Conservation (phyloP, 208 protist species). For the Giardia muris region DNA sequence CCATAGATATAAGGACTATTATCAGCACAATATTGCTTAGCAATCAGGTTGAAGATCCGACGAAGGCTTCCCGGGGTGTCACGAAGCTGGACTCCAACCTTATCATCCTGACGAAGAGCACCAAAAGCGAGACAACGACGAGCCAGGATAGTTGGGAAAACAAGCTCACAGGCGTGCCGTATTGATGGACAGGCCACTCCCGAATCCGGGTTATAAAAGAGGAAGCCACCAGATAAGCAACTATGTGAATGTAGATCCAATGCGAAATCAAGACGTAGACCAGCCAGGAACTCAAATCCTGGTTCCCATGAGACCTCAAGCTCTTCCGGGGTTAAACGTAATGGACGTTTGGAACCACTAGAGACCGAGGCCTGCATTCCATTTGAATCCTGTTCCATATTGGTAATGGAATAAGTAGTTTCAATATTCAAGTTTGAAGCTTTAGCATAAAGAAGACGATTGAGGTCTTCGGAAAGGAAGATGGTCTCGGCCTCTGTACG, state of each 20-base stretch:
- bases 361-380: neutral
- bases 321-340: neutral
- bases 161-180: neutral
- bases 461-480: neutral
- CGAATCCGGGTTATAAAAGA: constrained; percentile 18
- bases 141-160: constrained; percentile 1
- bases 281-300: neutral
- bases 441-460: neutral
- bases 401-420: neutral
- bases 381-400: neutral
- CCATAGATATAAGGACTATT: constrained; percentile 12
- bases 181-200: neutral
- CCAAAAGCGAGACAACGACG: neutral
- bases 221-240: neutral
- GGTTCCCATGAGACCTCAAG: neutral
- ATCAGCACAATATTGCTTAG: neutral
- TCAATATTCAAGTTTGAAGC: neutral
- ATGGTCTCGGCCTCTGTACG: neutral
- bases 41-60: neutral
- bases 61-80: constrained; percentile 2
- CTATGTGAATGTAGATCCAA: constrained; percentile 19
- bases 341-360: neutral
- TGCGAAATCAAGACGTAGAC: constrained; percentile 3
- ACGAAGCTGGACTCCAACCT: neutral
- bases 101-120: neutral